These are phyloP conservation scores for Xylariaceae sp. DNA, from an alignment of 2,329 filamentous ascomycete genomes.

Conservation along the genomic window DNA sequence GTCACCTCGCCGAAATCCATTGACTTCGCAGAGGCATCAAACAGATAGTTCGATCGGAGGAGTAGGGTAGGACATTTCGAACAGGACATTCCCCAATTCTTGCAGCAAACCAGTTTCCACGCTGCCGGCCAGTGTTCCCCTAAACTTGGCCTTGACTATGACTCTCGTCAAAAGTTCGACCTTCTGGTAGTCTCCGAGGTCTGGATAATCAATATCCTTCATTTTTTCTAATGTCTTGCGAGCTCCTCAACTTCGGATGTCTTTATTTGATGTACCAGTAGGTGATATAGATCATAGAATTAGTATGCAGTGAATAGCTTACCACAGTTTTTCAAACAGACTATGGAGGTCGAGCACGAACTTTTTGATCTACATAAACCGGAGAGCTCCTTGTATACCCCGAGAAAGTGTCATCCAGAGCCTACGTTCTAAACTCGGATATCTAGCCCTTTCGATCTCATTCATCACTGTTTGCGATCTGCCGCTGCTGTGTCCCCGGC, in stretches of 20 bases:
- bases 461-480: constrained; percentile 34
- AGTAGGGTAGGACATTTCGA: constrained; percentile 24
- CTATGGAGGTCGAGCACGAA: constrained; percentile 17
- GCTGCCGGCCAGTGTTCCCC: constrained; percentile 1
- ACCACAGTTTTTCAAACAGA: constrained; percentile 25
- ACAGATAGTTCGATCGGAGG: constrained; percentile 18
- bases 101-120: constrained; percentile 10
- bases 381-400: constrained; percentile 9
- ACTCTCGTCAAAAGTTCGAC: constrained; percentile 27
- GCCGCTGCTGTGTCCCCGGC: constrained; percentile 29
- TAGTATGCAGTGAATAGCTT: not conserved
- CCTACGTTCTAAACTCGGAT: constrained; percentile 8
- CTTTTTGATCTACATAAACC: constrained; percentile 6
- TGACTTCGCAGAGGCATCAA: not conserved
- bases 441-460: constrained; percentile 14
- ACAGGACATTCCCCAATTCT: constrained; percentile 21
- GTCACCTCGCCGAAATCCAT: not conserved
- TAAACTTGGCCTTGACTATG: constrained; percentile 18
- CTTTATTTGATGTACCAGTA: constrained; percentile 3
- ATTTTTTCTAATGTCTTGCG: constrained; percentile 2
- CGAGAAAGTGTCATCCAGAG: constrained; percentile 8
- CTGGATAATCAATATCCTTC: constrained; percentile 12
- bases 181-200: constrained; percentile 18
- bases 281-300: not conserved
- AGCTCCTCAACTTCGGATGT: constrained; percentile 23